Evolutionary conservation across 1,284 basidiomycete genomes (phyloP).

Genomic region (Amylostereum chailletii): DNA sequence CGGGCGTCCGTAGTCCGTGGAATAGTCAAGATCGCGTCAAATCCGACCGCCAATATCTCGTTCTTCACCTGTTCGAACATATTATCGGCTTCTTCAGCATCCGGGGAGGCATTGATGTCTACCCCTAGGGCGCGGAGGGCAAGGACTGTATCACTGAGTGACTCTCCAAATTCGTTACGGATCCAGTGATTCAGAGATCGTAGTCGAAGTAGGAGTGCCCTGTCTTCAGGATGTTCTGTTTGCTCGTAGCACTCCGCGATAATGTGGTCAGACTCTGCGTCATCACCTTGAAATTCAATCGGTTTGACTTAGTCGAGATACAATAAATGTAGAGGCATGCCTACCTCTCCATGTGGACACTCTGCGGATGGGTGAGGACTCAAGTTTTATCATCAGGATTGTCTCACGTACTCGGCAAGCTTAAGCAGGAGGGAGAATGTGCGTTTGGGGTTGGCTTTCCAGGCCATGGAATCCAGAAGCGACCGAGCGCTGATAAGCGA

Average conservation of each 20-base stretch:
- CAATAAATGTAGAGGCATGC: background rate
- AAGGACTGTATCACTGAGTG: constrained; percentile 46
- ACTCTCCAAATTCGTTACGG: constrained; percentile 44
- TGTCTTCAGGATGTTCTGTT: constrained; percentile 41
- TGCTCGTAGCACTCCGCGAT: constrained; percentile 43
- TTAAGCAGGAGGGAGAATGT: constrained; percentile 45
- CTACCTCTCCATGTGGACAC: constrained; percentile 56
- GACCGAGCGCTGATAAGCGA: constrained; percentile 49
- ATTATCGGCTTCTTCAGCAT: constrained; percentile 41
- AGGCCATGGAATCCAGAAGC: constrained; percentile 43
- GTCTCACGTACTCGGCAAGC: constrained; percentile 46
- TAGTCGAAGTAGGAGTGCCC: constrained; percentile 46
- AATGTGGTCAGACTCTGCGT: constrained; percentile 39
- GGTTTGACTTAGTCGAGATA: background rate
- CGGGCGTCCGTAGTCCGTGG: constrained; percentile 49
- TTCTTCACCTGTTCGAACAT: constrained; percentile 65
- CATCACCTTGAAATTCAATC: constrained; percentile 32
- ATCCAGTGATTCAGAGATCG: constrained; percentile 57
- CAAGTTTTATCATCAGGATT: background rate
- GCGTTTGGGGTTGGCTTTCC: constrained; percentile 37
- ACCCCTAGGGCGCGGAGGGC: constrained; percentile 56
- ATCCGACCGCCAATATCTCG: constrained; percentile 58
- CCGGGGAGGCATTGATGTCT: constrained; percentile 45
- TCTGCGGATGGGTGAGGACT: constrained; percentile 21
- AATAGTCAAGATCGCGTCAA: constrained; percentile 54